These are phyloP conservation scores for Linum lewisii DNA, from an alignment of 345 rosid species.

Conservation along the genomic window DNA sequence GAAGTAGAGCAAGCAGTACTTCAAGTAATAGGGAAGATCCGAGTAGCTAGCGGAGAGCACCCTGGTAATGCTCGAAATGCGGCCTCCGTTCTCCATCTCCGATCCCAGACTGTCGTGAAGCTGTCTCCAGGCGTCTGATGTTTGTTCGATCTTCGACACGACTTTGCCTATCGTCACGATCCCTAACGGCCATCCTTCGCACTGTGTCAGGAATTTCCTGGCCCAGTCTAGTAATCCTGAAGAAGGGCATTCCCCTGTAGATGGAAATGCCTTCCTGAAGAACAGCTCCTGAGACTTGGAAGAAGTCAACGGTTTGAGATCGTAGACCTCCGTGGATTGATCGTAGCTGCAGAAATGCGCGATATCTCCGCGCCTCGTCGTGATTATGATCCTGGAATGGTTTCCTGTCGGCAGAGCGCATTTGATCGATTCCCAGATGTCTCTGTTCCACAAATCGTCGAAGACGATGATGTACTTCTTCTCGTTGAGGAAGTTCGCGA, in stretches of 20 bases:
- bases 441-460: neutral
- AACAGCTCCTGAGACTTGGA: neutral
- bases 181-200: constrained; percentile 1
- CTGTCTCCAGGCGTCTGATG: neutral
- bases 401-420: neutral
- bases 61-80: neutral
- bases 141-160: neutral
- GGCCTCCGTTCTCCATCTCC: neutral
- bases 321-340: neutral
- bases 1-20: neutral
- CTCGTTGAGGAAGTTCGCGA: neutral
- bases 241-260: neutral
- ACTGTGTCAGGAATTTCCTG: neutral
- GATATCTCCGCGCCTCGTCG: neutral
- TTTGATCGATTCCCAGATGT: neutral
- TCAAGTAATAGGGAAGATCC: constrained; percentile 1
- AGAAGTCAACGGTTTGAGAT: neutral
- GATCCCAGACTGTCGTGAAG: neutral
- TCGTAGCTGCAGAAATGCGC: neutral
- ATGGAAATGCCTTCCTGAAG: neutral
- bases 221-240: neutral
- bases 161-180: neutral
- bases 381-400: neutral
- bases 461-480: neutral
- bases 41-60: neutral